These are phyloP conservation scores for Adansonia digitata DNA, from an alignment of 345 rosid species.

Conservation along the genomic window DNA sequence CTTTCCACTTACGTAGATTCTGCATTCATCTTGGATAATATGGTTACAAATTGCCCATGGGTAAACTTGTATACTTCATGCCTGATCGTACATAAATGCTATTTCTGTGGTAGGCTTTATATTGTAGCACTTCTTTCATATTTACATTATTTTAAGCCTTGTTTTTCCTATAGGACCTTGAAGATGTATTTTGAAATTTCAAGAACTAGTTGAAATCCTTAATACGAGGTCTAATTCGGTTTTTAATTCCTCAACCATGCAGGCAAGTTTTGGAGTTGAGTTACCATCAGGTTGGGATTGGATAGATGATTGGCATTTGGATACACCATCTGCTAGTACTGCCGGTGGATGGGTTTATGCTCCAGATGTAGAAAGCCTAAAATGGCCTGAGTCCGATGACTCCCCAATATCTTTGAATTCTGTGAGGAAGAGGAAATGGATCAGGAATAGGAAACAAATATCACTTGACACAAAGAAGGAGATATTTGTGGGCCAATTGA, in stretches of 20 bases:
- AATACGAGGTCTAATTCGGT: not conserved
- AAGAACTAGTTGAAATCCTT: not conserved
- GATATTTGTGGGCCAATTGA: constrained; percentile 56
- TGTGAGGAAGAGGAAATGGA: constrained; percentile 69
- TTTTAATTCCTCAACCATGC: constrained; percentile 10
- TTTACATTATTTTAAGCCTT: not conserved
- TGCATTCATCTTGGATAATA: not conserved
- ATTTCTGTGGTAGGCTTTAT: not conserved
- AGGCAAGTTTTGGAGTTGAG: constrained; percentile 29
- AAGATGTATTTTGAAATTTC: not conserved
- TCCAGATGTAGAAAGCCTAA: constrained; percentile 48
- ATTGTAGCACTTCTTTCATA: not conserved
- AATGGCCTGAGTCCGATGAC: constrained; percentile 55
- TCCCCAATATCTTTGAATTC: constrained; percentile 33
- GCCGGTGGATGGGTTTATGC: constrained; percentile 70
- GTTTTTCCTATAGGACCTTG: not conserved
- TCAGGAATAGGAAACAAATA: constrained; percentile 40
- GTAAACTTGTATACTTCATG: not conserved
- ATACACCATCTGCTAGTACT: constrained; percentile 33
- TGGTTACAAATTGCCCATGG: not conserved
- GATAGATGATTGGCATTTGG: constrained; percentile 58
- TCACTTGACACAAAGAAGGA: constrained; percentile 25
- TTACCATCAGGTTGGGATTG: constrained; percentile 55
- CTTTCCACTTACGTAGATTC: not conserved
- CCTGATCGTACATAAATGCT: not conserved